These are phyloP conservation scores for Cryptosporidium xiaoi DNA, from an alignment of 169 alveolate species.

Conservation along the genomic window DNA sequence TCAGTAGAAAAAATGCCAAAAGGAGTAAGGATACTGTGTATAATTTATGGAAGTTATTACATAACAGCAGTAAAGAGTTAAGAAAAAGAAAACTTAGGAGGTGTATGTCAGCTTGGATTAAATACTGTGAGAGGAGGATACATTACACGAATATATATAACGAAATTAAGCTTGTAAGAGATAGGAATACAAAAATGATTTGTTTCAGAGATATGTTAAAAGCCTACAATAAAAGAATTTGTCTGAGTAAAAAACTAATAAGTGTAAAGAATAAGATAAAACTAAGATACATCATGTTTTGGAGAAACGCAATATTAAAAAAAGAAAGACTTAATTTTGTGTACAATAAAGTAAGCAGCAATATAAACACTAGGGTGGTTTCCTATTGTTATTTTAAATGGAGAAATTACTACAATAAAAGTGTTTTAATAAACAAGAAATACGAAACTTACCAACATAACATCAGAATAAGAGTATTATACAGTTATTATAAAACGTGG, in stretches of 20 bases:
- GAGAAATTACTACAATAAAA: neutral
- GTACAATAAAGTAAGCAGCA: neutral
- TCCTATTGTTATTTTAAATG: neutral
- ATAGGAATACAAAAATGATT: neutral
- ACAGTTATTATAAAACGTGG: neutral
- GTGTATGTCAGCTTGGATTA: neutral
- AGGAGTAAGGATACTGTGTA: neutral
- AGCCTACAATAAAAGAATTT: slow-evolving; percentile 1
- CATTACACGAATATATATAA: neutral
- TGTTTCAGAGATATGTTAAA: neutral
- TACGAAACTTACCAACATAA: neutral
- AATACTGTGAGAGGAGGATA: neutral
- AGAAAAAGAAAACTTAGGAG: neutral
- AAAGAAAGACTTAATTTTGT: neutral
- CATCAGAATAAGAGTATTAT: neutral
- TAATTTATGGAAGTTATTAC: slow-evolving; percentile 6
- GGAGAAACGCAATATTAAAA: slow-evolving; percentile 20
- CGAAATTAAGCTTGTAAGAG: neutral
- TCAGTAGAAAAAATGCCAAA: neutral
- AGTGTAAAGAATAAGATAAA: neutral
- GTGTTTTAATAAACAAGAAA: neutral
- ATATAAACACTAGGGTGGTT: neutral
- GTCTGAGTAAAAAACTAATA: neutral
- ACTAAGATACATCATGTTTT: neutral
- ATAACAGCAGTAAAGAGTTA: neutral